phyloP scores from a whole-genome alignment of 2,329 filamentous ascomycete genomes.

The Fusarium compactum region DNA sequence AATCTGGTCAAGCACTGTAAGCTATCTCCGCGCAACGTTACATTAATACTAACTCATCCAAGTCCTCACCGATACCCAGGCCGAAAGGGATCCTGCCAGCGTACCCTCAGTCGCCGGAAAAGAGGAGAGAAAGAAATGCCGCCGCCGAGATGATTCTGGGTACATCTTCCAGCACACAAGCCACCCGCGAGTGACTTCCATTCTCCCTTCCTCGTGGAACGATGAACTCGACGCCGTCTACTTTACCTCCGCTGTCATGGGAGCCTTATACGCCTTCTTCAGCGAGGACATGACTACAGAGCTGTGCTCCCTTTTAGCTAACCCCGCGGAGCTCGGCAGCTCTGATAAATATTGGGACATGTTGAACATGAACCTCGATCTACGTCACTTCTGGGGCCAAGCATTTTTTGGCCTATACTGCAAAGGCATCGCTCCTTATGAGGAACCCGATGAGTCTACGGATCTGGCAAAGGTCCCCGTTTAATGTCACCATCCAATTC shows the following conservation, averaged over 20 bases:
- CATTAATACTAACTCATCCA: not conserved
- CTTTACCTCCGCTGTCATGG: not conserved
- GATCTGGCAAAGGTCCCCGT: not conserved
- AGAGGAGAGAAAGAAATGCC: not conserved
- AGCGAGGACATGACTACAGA: not conserved
- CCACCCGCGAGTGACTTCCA: fast-evolving
- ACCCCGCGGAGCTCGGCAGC: not conserved
- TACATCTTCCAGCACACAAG: not conserved
- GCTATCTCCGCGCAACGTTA: not conserved
- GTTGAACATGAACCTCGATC: not conserved
- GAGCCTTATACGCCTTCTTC: not conserved
- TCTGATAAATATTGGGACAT: not conserved
- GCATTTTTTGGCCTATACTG: not conserved
- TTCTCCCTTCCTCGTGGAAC: not conserved
- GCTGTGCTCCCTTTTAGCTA: not conserved
- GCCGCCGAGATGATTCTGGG: not conserved
- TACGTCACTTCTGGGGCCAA: not conserved
- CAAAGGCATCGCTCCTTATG: not conserved
- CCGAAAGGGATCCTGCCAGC: not conserved
- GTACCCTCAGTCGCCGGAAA: not conserved
- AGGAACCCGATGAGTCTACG: not conserved
- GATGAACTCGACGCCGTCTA: not conserved
- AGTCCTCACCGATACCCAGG: not conserved
- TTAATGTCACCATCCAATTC: not conserved
- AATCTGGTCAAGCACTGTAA: not conserved